Base-by-base conservation (phyloP, 2,329 filamentous ascomycete species). In the Stachybotrys elegans region DNA sequence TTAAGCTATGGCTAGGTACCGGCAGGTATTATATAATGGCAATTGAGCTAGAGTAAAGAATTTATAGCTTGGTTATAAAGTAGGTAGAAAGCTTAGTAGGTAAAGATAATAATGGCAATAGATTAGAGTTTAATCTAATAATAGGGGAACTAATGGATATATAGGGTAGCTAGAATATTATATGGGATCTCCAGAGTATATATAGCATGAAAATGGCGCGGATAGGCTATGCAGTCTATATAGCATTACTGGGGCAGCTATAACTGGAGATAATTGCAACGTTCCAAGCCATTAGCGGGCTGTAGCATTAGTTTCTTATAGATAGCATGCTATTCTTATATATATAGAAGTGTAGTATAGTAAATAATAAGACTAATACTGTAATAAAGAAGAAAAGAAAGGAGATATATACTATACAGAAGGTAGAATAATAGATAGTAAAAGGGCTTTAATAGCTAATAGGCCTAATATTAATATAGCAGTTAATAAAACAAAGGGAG, bases 281-380 rank as follows among this genome's bases (percentile, higher is more conserved):
- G 12, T 45, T 38, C 25, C 5, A 23, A 22, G 32, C 32, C 14
- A 31, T 45, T 25, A 45, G 38, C 9, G 36, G 40, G 31, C 12
- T 45, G 36, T 45, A 19, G 38, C 16, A 45, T 20, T 17, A 45
- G 22, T 41, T 45, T 37, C 21, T 45, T 8, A 41, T 25, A 35
- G 23, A 14, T 31, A 27, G 16, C 17, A n/a, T 13, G n/a, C 27
- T 40, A 17, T 40, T 40, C 22, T 22, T 23, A 23, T 13, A 13
- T 40, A 40, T 23, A 22, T 29, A n/a, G 25, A 29, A 29, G 25
- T 29, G 25, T n/a, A n/a, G 25, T 9, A 9, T 9, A n/a, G 9
- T 29, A n/a, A 29, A 29, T 29, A n/a, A 29, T 29, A n/a, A n/a
- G 9, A n/a, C 9, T 29, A n/a, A 9, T 29, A n/a, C n/a, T 29